Evolutionary conservation across 441 rosid genomes (phyloP).

Genomic region (Eutrema salsugineum): DNA sequence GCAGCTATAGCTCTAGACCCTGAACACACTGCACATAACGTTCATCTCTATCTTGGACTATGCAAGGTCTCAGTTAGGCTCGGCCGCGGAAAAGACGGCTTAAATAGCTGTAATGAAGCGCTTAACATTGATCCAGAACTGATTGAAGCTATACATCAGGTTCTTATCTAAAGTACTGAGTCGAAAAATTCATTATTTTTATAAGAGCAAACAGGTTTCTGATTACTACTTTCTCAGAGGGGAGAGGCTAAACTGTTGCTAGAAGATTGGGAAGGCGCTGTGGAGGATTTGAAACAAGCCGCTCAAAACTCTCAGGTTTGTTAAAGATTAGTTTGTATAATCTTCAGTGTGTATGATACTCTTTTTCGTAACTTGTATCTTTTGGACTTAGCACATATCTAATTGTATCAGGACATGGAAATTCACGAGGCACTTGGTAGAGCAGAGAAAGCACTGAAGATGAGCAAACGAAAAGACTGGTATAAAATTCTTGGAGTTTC

Average conservation of each 20-base stretch:
- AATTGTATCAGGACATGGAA: conserved; percentile 59
- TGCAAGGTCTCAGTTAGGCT: conserved; percentile 90
- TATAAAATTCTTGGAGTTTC: conserved; percentile 87
- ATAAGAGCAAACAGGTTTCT: background rate
- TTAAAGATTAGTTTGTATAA: background rate
- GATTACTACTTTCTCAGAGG: conserved; percentile 43
- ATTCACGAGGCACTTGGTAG: conserved; percentile 72
- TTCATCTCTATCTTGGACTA: conserved; percentile 90
- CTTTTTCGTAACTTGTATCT: background rate
- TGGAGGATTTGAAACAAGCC: conserved; percentile 78
- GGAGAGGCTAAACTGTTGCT: conserved; percentile 92
- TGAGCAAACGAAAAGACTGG: conserved; percentile 98
- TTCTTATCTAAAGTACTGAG: conserved; percentile 31
- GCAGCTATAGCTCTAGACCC: conserved; percentile 90
- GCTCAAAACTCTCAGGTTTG: conserved; percentile 90
- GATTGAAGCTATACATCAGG: conserved; percentile 89
- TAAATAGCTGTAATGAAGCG: conserved; percentile 77
- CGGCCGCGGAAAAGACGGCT: conserved; percentile 91
- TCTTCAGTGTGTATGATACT: background rate
- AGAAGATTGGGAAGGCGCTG: conserved; percentile 99
- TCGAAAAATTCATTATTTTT: background rate
- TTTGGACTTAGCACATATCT: background rate
- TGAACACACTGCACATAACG: conserved; percentile 77
- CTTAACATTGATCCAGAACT: conserved; percentile 79
- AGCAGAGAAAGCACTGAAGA: conserved; percentile 94